These are phyloP conservation scores for Lactarius vividus DNA, from an alignment of 768 basidiomycete species.

Conservation along the genomic window DNA sequence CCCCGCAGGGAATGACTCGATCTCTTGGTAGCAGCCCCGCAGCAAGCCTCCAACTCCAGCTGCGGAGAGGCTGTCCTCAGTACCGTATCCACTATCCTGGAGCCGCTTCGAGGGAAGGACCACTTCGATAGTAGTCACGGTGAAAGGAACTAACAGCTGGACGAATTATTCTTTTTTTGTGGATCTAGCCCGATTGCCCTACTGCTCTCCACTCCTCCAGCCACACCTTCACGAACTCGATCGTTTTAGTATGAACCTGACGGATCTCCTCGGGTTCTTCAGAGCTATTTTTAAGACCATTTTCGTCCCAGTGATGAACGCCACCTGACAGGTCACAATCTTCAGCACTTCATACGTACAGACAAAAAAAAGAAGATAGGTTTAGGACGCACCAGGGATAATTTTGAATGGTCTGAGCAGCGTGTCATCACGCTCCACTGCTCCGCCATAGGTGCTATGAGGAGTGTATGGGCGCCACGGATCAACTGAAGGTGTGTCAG, in stretches of 20 bases:
- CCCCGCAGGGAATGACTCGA: not conserved
- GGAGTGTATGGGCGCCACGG: constrained; percentile 90
- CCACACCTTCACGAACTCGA: constrained; percentile 79
- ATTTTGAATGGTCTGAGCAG: constrained; percentile 77
- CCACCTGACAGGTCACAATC: constrained; percentile 42
- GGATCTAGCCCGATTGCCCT: not conserved
- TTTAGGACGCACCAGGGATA: constrained; percentile 65
- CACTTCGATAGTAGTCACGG: not conserved
- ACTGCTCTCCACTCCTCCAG: constrained; percentile 40
- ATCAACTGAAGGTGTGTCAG: constrained; percentile 52
- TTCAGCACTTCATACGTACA: not conserved
- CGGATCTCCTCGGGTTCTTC: constrained; percentile 77
- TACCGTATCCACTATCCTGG: not conserved
- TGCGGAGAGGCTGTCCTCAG: not conserved
- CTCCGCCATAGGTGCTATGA: constrained; percentile 61
- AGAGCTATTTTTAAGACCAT: constrained; percentile 58
- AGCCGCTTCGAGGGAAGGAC: not conserved
- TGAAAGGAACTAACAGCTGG: not conserved
- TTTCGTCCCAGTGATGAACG: constrained; percentile 77
- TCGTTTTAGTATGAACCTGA: constrained; percentile 77
- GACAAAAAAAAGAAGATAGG: not conserved
- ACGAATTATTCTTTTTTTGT: not conserved
- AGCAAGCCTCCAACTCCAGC: not conserved
- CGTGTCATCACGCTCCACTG: constrained; percentile 66
- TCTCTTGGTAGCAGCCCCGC: not conserved